Base-by-base conservation (phyloP, 306 rosid genomes). In the Begonia loranthoides region DNA sequence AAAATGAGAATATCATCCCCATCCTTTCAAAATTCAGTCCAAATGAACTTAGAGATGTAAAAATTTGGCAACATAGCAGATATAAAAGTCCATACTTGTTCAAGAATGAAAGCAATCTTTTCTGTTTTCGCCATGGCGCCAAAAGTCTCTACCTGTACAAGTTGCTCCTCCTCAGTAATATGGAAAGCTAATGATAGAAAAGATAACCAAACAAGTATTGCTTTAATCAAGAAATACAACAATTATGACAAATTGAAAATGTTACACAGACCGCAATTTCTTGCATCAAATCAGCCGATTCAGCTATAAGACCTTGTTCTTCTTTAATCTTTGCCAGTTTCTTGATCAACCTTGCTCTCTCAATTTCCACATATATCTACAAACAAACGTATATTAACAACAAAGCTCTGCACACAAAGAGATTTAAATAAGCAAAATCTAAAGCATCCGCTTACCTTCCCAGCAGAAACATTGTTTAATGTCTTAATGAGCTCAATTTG, bases 211-310 rank as follows among this genome's bases (percentile, higher is more conserved):
- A 54, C 33, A 17, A 5, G 24, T 12, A 2, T 9, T 19, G 22
- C 45, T n/a, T 41, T 61, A 52, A 45, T 34, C 40, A 28, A 28
- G 36, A 28, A 59, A 50, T 36, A 39, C 2, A 57, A 46, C 11
- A 51, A 49, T 49, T 45, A 50, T 50, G 16, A 13, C 49, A 62
- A 28, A 28, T 5, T 28, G 36, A 28, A 7, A 28, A 28, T 5
- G 3, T 28, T 28, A 28, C 36, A 28, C 36, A 28, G 36, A 88
- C 97, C 73, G 94, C 97, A 62, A 82, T 60, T 85, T 85, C 95
- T 79, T 85, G 97, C 95, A 89, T 89, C 80, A 89, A 76, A 72
- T 89, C 97, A 55, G 94, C 97, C 59, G 94, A 95, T 79, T 89
- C 95, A 6, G 90, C 87, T 70, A 89, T 75, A 55, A 54, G 90